Percentiles rank a stretch among this genome's conserved stretches.
Conservation (phyloP, 192 early-diverging fungal species). For the Coemansia sp. region DNA sequence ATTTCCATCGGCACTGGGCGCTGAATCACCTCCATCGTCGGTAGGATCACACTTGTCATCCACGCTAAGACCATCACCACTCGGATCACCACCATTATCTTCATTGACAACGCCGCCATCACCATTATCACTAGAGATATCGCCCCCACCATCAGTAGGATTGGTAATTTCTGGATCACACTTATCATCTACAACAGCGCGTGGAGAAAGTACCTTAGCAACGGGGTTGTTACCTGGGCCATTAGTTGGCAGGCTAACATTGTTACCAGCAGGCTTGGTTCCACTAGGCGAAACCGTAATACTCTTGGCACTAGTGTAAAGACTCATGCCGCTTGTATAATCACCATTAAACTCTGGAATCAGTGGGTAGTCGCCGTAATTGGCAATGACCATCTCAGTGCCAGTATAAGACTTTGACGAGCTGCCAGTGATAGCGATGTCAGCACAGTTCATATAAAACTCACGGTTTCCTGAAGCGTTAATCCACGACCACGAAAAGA, state of each 20-base stretch:
- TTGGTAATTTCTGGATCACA: background rate
- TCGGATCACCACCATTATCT: background rate
- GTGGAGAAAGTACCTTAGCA: background rate
- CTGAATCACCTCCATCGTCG: background rate
- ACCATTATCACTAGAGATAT: background rate
- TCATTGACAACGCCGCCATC: background rate
- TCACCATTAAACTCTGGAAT: constrained; percentile 5
- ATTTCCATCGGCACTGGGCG: background rate
- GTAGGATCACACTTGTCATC: background rate
- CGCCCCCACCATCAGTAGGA: background rate
- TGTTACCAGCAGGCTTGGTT: background rate
- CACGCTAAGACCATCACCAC: too few relatives aligned
- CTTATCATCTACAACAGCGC: background rate
- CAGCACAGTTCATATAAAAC: constrained; percentile 58
- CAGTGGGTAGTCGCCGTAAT: constrained; percentile 16
- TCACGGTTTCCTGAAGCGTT: constrained; percentile 62
- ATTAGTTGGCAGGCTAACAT: background rate
- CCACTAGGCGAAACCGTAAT: constrained; percentile 7
- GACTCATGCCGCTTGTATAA: constrained; percentile 1
- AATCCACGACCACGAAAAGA: constrained; percentile 65
- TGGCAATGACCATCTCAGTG: constrained; percentile 23
- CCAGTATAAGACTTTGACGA: constrained; percentile 18
- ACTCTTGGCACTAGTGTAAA: constrained; percentile 11
- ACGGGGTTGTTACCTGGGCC: background rate
- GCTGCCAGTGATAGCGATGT: constrained; percentile 16